Conservation (phyloP, 257 asterid genomes). For the Solanum boliviense region DNA sequence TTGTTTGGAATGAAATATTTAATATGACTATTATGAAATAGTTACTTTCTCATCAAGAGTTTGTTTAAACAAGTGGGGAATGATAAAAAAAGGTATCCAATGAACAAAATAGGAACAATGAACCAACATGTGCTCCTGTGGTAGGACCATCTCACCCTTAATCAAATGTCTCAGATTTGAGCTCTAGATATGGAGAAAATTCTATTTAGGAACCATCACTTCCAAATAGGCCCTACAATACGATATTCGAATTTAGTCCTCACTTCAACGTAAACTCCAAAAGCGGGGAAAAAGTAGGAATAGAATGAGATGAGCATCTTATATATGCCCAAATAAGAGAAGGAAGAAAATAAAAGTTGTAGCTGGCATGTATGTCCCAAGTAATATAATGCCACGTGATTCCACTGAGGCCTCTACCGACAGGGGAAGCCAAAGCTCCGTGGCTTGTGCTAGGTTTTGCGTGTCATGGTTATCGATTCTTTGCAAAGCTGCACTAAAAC, state of each 20-base stretch:
- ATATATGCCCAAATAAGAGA: neutral
- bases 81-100: neutral
- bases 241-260: fast-evolving
- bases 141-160: neutral
- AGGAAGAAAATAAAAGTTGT: neutral
- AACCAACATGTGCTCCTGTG: neutral
- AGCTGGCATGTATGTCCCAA: neutral
- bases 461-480: neutral
- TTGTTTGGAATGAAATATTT: neutral
- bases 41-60: neutral
- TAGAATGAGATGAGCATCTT: neutral
- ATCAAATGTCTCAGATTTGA: no score
- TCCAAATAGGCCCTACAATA: fast-evolving
- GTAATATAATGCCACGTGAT: neutral
- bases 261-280: no score
- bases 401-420: neutral
- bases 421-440: neutral
- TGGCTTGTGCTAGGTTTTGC: neutral
- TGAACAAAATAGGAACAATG: neutral
- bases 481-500: neutral
- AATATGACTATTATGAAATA: neutral
- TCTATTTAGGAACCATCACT: no score
- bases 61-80: neutral
- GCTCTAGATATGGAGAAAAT: no score
- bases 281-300: no score